A percentile compares a stretch with the other conserved stretches of the same genome.
These are phyloP conservation scores for Globisporangium mamillatum DNA, from an alignment of 352 stramenopile species.

Conservation along the genomic window DNA sequence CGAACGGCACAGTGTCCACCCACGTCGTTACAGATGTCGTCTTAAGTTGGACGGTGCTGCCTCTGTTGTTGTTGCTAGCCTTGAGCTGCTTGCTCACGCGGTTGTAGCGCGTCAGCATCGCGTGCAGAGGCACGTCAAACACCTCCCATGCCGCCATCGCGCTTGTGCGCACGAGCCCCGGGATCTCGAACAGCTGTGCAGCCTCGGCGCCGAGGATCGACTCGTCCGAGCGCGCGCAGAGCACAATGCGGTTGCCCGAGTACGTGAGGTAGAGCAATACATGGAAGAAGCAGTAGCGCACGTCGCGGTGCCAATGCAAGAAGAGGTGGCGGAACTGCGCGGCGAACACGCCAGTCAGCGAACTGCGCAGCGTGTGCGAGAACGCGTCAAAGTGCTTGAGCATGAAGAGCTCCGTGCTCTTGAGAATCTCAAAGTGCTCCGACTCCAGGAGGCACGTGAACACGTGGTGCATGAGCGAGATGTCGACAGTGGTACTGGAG, in stretches of 20 bases:
- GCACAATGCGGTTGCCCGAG: conserved; percentile 68
- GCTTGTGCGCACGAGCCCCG: conserved; percentile 44
- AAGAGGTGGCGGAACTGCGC: conserved; percentile 62
- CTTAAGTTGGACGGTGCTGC: conserved; percentile 1
- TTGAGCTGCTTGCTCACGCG: conserved; percentile 37
- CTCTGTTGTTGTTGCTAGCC: neutral
- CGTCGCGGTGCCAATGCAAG: conserved; percentile 82
- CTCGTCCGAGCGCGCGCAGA: conserved; percentile 71
- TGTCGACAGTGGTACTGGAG: conserved; percentile 24
- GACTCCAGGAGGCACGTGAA: conserved; percentile 64
- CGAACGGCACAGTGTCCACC: conserved; percentile 35
- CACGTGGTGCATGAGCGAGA: conserved; percentile 39
- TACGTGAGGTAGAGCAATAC: conserved; percentile 80
- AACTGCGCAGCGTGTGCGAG: conserved; percentile 52
- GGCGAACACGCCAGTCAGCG: conserved; percentile 47
- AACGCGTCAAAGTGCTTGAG: conserved; percentile 56
- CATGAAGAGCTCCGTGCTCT: conserved; percentile 62
- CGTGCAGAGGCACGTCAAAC: conserved; percentile 57
- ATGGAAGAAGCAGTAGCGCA: conserved; percentile 83
- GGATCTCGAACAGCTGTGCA: conserved; percentile 67
- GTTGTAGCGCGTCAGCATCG: conserved; percentile 49
- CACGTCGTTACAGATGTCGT: conserved; percentile 27
- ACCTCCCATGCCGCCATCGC: conserved; percentile 47
- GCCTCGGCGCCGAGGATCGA: conserved; percentile 62
- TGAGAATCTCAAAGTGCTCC: conserved; percentile 74